A percentile compares a stretch with the other conserved stretches of the same genome.
These are phyloP conservation scores for Podospora anserina DNA, from an alignment of 495 filamentous ascomycete genomes.

Conservation along the genomic window DNA sequence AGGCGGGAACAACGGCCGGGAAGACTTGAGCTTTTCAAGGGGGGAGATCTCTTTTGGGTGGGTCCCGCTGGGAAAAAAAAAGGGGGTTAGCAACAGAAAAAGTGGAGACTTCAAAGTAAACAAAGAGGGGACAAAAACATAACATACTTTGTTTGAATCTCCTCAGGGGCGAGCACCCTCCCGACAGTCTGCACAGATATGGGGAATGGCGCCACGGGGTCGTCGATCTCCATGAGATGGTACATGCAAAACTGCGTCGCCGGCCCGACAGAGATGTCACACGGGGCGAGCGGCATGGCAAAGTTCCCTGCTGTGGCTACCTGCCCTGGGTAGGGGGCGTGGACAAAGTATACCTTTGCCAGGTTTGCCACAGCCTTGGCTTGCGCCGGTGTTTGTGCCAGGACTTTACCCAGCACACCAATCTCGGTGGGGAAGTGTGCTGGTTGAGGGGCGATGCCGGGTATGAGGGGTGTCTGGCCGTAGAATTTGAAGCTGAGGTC, in stretches of 20 bases:
- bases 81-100: not conserved
- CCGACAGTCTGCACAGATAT: not conserved
- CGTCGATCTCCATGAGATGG: constrained; percentile 43
- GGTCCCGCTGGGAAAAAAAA: not conserved
- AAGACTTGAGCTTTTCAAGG: not conserved
- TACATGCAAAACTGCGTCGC: constrained; percentile 46
- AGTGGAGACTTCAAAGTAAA: not conserved
- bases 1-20: not conserved
- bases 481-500: constrained; percentile 44
- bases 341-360: constrained; percentile 37
- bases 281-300: constrained; percentile 26
- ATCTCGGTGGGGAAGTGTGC: constrained; percentile 28
- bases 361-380: constrained; percentile 38
- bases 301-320: constrained; percentile 48
- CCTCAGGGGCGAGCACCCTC: not conserved
- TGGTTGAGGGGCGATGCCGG: not conserved
- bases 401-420: constrained; percentile 42
- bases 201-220: constrained; percentile 26
- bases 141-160: constrained; percentile 10
- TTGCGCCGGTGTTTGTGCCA: constrained; percentile 41
- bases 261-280: constrained; percentile 38
- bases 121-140: not conserved
- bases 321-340: constrained; percentile 45
- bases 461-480: constrained; percentile 25
- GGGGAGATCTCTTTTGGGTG: not conserved